phyloP scores from a whole-genome alignment of 2,329 filamentous ascomycete genomes.

The Aspergillus ustus region DNA sequence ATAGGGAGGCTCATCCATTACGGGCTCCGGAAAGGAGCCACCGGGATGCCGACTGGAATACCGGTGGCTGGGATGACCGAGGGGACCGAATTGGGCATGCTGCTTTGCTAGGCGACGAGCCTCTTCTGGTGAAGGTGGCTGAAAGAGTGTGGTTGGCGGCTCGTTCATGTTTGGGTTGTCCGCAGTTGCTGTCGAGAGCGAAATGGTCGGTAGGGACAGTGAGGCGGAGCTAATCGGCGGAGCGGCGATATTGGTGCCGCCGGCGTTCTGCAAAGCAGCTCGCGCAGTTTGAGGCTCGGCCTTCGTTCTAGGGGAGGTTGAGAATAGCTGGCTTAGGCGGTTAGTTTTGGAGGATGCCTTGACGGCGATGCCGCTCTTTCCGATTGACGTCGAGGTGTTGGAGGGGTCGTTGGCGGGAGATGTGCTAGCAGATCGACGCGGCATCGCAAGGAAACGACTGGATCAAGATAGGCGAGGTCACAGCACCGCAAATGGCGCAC shows the following conservation, averaged over 20 bases:
- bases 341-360: conserved; percentile 67
- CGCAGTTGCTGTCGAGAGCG: conserved; percentile 81
- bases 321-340: conserved; percentile 82
- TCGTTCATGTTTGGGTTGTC: conserved; percentile 76
- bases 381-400: conserved; percentile 55
- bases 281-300: conserved; percentile 57
- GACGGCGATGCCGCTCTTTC: conserved; percentile 58
- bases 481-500: conserved; percentile 17
- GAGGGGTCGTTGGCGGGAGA: conserved; percentile 59
- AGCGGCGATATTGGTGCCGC: conserved; percentile 57
- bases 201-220: conserved; percentile 85
- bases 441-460: conserved; percentile 57
- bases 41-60: conserved; percentile 90
- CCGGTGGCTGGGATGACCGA: conserved; percentile 78
- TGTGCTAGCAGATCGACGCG: conserved; percentile 65
- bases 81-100: conserved; percentile 89
- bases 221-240: conserved; percentile 72
- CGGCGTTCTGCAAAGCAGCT: conserved; percentile 69
- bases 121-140: conserved; percentile 85
- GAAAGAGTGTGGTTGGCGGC: conserved; percentile 78
- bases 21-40: conserved; percentile 75
- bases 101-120: conserved; percentile 73
- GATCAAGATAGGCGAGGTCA: conserved; percentile 19
- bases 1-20: conserved; percentile 95
- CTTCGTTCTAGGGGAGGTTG: conserved; percentile 76